Evolutionary conservation across 129 eudicot genomes (phyloP), one percentile per base, ranked within the genome.

Genomic region (Artemisia annua): DNA sequence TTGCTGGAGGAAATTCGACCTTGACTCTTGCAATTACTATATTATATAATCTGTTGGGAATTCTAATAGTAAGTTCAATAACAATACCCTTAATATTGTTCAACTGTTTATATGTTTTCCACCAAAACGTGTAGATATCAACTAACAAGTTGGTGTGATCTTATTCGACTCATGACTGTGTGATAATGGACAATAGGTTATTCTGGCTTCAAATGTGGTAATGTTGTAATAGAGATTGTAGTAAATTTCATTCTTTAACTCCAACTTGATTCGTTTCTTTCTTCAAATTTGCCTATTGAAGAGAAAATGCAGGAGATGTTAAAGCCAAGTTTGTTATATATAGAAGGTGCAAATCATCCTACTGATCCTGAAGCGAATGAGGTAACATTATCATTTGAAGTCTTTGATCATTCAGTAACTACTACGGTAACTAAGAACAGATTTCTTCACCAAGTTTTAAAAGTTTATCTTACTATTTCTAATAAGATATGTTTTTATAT

Each of bases 341-440:
- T 90, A 17, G 97, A 90, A 77, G 96, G 86, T 32, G 96, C 96
- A 19, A 90, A 90, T 70, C 96, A 90, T 79, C 96, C 96, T 57
- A 85, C 91, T 50, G 97, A 87, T 77, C 94, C 94, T 17, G 97
- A 90, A 14, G 97, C 97, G 35, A 94, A 90, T 50, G 97, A 90
- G 94, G 97, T 90, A 73, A 14, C 24, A 53, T 69, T 54, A 9
- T 13, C 16, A 28, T 75, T 30, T 12, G 13, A 15, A 54, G 10
- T 35, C 0, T 0, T 19, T 8, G 7, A 14, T 53, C 58, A 12
- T n/a, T 53, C 13, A 15, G 58, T n/a, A n/a, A 54, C 17, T 3
- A 16, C 18, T n/a, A n/a, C n/a, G n/a, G n/a, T 8, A 14, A 14
- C 0, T 32, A 32, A 6, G 39, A 32, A 6, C 5, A 54, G 17